Evolutionary conservation across 805 yeast genomes (phyloP), one percentile per base, ranked within the genome.

Genomic region (Huiozyma naganishii): DNA sequence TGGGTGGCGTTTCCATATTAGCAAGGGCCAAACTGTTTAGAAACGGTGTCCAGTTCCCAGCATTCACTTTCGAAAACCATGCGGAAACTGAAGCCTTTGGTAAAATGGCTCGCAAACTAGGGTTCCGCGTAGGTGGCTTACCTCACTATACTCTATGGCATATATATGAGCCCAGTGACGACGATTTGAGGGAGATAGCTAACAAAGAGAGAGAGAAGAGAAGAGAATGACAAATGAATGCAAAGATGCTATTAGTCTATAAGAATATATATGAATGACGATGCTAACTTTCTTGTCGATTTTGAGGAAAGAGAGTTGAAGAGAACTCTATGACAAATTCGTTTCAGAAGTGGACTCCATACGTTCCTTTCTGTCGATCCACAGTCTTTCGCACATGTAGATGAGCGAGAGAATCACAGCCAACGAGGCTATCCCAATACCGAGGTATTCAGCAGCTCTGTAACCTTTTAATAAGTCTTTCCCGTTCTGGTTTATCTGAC

Each of bases 101-200:
- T 33, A 83, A 83, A 55, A 71, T 87, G 80, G 79, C 88, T 17
- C 80, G 71, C 52, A 67, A 69, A 49, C 81, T 85, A 83, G 95
- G 94, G 6, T 84, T 74, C 63, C 69, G 69, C 48, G 95, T 87
- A 10, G 92, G 88, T 34, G 96, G 96, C 0, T 70, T 87, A 50
- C 95, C 95, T 5, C 89, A 87, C 65, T 87, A 86, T 62, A 84
- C 89, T 0, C 69, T 86, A 37, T 86, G 95, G 95, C 95, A 86
- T 62, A 83, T 87, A 40, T 84, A 81, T 59, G 95, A 84, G 57
- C 95, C 95, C 11, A 81, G 89, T 65, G 89, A 81, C 61, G 90
- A 84, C 55, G 95, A 84, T 64, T 67, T 84, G 50, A 69, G 72
- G 51, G 77, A 79, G 52, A 83, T 84, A 43, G 82, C 86, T 2